A percentile compares a stretch with the other conserved stretches of the same genome.
Evolutionary conservation across 2,329 filamentous ascomycete genomes (phyloP).

Genomic region (Phialophora verrucosa): DNA sequence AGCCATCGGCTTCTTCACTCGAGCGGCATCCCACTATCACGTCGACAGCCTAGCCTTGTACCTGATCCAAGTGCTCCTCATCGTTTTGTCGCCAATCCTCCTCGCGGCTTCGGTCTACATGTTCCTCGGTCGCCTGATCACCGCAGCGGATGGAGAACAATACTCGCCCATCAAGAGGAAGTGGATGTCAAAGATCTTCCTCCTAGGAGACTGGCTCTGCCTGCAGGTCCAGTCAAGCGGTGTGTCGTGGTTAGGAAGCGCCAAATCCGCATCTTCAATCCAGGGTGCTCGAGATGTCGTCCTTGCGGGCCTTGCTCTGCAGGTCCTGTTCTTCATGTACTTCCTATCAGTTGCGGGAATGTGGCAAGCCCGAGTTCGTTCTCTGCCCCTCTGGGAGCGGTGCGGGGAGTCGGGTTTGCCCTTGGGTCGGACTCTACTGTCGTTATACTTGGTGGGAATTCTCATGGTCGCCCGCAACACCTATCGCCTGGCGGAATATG

Average conservation of each 20-base stretch:
- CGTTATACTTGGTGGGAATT: conserved; percentile 33
- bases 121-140: conserved; percentile 53
- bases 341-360: conserved; percentile 58
- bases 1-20: conserved; percentile 46
- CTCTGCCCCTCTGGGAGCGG: conserved; percentile 6
- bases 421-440: conserved; percentile 39
- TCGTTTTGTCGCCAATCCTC: conserved; percentile 53
- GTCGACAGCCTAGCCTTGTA: conserved; percentile 26
- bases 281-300: conserved; percentile 53
- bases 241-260: conserved; percentile 45
- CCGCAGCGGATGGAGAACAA: conserved; percentile 40
- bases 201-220: conserved; percentile 50
- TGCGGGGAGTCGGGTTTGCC: background rate
- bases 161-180: conserved; percentile 48
- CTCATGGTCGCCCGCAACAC: conserved; percentile 43
- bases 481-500: conserved; percentile 43
- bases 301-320: conserved; percentile 50
- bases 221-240: conserved; percentile 54
- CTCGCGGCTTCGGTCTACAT: conserved; percentile 57
- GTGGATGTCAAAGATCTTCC: conserved; percentile 48
- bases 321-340: conserved; percentile 58
- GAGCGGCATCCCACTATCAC: conserved; percentile 36
- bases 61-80: conserved; percentile 48
- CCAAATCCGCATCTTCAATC: conserved; percentile 38
- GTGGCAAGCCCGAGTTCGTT: conserved; percentile 50